Conservation (phyloP, 108 stramenopile species). For the Epithemia pelagica region DNA sequence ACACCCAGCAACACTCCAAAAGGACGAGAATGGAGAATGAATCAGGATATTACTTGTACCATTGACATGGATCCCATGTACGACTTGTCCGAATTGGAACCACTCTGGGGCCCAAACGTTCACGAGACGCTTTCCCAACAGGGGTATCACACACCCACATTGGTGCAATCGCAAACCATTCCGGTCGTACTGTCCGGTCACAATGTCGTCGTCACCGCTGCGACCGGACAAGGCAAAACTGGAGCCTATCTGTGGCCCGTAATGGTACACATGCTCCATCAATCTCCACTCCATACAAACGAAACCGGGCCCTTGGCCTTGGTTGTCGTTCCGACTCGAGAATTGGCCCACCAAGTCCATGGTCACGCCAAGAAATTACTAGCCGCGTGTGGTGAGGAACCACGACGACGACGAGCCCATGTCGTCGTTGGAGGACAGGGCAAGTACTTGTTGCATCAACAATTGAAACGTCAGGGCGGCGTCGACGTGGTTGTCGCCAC, state of each 20-base stretch:
- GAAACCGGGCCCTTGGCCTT: slow-evolving; percentile 13
- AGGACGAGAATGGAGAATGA: slow-evolving; percentile 42
- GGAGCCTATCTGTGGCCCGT: slow-evolving; percentile 87
- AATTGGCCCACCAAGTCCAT: slow-evolving; percentile 90
- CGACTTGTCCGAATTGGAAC: slow-evolving; percentile 30
- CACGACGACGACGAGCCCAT: slow-evolving; percentile 23
- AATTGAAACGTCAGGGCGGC: slow-evolving; percentile 31
- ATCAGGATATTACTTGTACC: slow-evolving; percentile 42
- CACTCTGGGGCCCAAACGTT: slow-evolving; percentile 21
- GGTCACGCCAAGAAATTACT: slow-evolving; percentile 44
- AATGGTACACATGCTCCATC: slow-evolving; percentile 30
- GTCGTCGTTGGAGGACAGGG: slow-evolving; percentile 74
- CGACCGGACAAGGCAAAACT: slow-evolving; percentile 92
- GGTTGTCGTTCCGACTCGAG: slow-evolving; percentile 93
- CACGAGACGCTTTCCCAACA: slow-evolving; percentile 11
- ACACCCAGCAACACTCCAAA: slow-evolving; percentile 6
- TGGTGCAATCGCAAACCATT: slow-evolving; percentile 87
- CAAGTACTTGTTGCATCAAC: slow-evolving; percentile 63
- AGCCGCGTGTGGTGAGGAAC: too few relatives aligned
- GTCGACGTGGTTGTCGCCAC: slow-evolving; percentile 89
- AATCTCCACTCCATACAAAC: background rate
- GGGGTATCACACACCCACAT: slow-evolving; percentile 63
- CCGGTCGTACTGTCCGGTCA: slow-evolving; percentile 51
- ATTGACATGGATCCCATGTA: slow-evolving; percentile 54
- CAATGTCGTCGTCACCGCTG: slow-evolving; percentile 67